A percentile compares a stretch with the other conserved stretches of the same genome.
Conservation (phyloP, 306 rosid species). For the Vicia sativa region DNA sequence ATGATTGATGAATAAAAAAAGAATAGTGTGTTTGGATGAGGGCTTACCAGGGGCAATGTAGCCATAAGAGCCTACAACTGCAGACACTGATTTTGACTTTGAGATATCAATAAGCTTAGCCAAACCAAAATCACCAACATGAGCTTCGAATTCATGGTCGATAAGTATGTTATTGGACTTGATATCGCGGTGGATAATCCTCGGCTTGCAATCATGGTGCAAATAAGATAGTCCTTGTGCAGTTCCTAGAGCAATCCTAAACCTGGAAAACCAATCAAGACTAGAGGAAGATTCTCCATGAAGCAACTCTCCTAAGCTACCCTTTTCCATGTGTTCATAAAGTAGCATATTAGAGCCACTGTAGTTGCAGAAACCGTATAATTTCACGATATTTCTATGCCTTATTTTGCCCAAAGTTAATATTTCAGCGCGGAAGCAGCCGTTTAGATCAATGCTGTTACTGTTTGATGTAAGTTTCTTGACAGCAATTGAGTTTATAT, state of each 20-base stretch:
- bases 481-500: constrained; percentile 48
- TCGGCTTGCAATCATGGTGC: constrained; percentile 83
- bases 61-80: constrained; percentile 83
- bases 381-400: constrained; percentile 74
- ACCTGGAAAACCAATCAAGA: constrained; percentile 71
- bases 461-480: constrained; percentile 66
- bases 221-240: constrained; percentile 79
- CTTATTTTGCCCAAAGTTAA: constrained; percentile 72
- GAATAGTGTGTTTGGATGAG: background rate
- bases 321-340: constrained; percentile 76
- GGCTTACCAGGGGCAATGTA: constrained; percentile 83
- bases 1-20: constrained; percentile 7
- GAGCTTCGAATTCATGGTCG: constrained; percentile 68
- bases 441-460: constrained; percentile 45
- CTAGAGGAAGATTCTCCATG: constrained; percentile 49
- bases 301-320: constrained; percentile 75
- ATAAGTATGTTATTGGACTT: constrained; percentile 72
- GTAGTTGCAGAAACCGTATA: constrained; percentile 71
- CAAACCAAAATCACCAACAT: constrained; percentile 86
- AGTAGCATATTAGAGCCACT: constrained; percentile 64
- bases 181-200: constrained; percentile 77
- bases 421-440: constrained; percentile 71
- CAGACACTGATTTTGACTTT: constrained; percentile 73
- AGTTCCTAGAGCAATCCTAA: constrained; percentile 72
- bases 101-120: constrained; percentile 76